Base-by-base conservation (phyloP, 2,329 filamentous ascomycete genomes). In the Aureobasidium subglaciale region DNA sequence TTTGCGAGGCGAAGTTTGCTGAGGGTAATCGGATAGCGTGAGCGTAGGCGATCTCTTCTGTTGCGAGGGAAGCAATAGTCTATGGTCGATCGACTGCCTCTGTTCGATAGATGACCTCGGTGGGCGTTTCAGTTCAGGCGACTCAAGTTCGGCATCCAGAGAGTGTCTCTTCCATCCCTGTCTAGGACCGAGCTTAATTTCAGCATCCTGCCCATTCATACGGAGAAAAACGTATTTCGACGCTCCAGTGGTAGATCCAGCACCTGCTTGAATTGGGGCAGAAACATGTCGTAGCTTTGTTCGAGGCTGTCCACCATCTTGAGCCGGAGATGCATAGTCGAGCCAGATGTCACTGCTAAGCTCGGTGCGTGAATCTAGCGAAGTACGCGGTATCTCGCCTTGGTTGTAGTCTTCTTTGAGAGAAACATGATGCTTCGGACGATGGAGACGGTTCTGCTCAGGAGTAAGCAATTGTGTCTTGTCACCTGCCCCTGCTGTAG, bases 111-210 rank as follows among this genome's bases (percentile, higher is more conserved):
- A 42, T 13, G 9, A 13, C 13, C 29, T 56, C 11, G 38, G 16
- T 8, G 56, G 25, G 16, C 18, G 52, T 45, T 58, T 49, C 32
- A 52, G 13, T 22, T 54, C 43, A n/a, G 56, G 52, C 15, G 56
- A 58, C 22, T 46, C 45, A 4, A 55, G 52, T 35, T 58, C 56
- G 18, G 54, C 56, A 37, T 58, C 56, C 5, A 35, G 15, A 22
- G 24, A 43, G 6, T 56, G 54, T 18, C 54, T 48, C 3, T 56
- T 52, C 57, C 54, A 59, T 15, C 48, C 57, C 41, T 35, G 41
- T 20, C 24, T 20, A 6, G 53, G 18, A 16, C 32, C 15, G 16
- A 55, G 18, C 2, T 49, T 34, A 4, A 41, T 20, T 15, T 41
- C 41, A 5, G 35, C 24, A 38, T 43, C 20, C 10, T 37, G 25